Evolutionary conservation across 2,329 filamentous ascomycete species (phyloP), one percentile per base, ranked within the genome.

Genomic region (Pseudogymnoascus pannorum): DNA sequence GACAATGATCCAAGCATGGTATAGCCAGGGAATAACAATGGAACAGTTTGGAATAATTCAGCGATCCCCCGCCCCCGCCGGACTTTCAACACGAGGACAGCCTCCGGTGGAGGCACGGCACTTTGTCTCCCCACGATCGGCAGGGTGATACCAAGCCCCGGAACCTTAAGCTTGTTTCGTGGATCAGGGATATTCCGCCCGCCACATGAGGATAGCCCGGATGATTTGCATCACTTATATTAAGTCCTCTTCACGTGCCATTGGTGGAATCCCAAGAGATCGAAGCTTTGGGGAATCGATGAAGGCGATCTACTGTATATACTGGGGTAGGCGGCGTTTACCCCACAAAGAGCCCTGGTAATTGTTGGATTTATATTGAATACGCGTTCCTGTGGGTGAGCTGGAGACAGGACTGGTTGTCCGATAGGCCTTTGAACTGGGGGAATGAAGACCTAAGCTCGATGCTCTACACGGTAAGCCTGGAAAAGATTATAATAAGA

Each of bases 161-260:
- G 42, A 48, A 44, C 7, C 42, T 48, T 48, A 48, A 26, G 42
- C 42, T 48, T 48, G 42, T 48, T 48, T 48, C 42, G 42, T 48
- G 42, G 42, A 48, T 48, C 42, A 22, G 42, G 42, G 22, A 48
- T 48, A 22, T 48, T 48, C 38, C 38, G 38, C 38, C 18, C 4
- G 9, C 38, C 38, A 18, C 18, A 42, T 22, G n/a, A 22, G 38
- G 38, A 18, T 42, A 18, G 38, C 4, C 42, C 22, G 42, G 42
- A 4, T 24, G 22, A 26, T 48, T 48, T 48, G 22, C 42, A 12
- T 48, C 42, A 48, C 42, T 48, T 48, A 48, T 48, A 48, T 48
- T 48, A 48, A 48, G 22, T 29, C 20, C 22, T 26, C 22, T 2
- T 4, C 42, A 1, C 22, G 22, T 22, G 42, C 14, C 14, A 48